These are phyloP conservation scores for Ogataea pilisensis DNA, from an alignment of 805 yeast genomes.

Conservation along the genomic window DNA sequence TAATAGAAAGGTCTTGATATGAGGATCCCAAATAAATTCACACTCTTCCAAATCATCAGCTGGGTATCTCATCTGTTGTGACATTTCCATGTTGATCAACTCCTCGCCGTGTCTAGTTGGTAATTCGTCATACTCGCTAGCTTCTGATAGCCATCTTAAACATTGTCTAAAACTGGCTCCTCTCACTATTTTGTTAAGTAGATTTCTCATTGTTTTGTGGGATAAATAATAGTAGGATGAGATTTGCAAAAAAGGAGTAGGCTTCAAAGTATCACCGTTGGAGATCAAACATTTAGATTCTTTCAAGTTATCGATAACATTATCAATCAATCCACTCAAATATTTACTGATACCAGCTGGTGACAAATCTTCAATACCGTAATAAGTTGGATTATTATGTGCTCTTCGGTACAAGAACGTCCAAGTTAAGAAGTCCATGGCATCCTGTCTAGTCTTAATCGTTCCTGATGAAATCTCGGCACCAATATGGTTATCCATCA, in stretches of 20 bases:
- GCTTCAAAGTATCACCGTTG: conserved; percentile 41
- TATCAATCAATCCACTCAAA: conserved; percentile 63
- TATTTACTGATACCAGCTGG: conserved; percentile 54
- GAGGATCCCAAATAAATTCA: conserved; percentile 81
- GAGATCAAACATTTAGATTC: conserved; percentile 71
- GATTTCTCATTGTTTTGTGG: conserved; percentile 76
- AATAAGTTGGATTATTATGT: conserved; percentile 73
- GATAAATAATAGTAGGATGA: conserved; percentile 91
- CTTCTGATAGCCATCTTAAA: conserved; percentile 54
- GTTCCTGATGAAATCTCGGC: conserved; percentile 76
- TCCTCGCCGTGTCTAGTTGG: conserved; percentile 94
- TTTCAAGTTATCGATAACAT: conserved; percentile 58
- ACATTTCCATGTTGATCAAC: conserved; percentile 77
- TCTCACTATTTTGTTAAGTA: conserved; percentile 49
- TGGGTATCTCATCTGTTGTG: conserved; percentile 64
- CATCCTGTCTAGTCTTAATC: conserved; percentile 58
- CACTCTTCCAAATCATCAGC: conserved; percentile 52
- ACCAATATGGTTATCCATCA: conserved; percentile 74
- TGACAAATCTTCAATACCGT: conserved; percentile 61
- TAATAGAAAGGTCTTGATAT: conserved; percentile 69
- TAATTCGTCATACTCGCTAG: conserved; percentile 78
- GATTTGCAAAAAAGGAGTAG: conserved; percentile 81
- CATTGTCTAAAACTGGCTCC: conserved; percentile 54
- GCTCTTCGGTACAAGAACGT: conserved; percentile 71
- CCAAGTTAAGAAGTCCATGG: conserved; percentile 73